A percentile compares a stretch with the other conserved stretches of the same genome.
Conservation (phyloP, 805 yeast genomes). For the Brettanomyces naardenensis region DNA sequence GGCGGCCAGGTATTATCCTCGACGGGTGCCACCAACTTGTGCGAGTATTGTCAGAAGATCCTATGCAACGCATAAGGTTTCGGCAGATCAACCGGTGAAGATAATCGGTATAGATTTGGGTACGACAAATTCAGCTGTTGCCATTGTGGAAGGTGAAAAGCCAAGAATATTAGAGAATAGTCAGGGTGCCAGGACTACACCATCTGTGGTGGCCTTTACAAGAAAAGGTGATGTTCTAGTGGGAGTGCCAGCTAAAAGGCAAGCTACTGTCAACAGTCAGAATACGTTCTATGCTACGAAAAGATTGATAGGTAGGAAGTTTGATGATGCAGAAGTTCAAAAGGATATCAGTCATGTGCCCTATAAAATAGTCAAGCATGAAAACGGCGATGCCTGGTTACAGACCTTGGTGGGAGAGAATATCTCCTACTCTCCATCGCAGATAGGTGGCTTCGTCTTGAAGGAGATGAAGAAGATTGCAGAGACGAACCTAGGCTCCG, state of each 20-base stretch:
- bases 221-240: constrained; percentile 81
- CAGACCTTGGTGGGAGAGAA: constrained; percentile 62
- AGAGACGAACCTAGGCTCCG: constrained; percentile 59
- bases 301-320: constrained; percentile 91
- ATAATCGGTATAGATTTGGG: constrained; percentile 85
- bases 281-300: constrained; percentile 93
- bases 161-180: constrained; percentile 76
- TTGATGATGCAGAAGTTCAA: constrained; percentile 83
- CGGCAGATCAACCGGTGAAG: constrained; percentile 21
- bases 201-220: constrained; percentile 92
- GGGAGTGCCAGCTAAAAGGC: constrained; percentile 94
- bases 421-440: constrained; percentile 86
- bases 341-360: constrained; percentile 84
- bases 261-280: constrained; percentile 89
- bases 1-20: too few species aligned
- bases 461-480: constrained; percentile 96
- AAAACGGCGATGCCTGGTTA: constrained; percentile 94
- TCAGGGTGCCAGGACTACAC: constrained; percentile 77
- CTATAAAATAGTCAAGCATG: constrained; percentile 82
- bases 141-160: constrained; percentile 53
- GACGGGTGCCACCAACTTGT: too few species aligned
- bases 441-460: constrained; percentile 86
- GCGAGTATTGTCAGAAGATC: too few species aligned
- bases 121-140: constrained; percentile 87
- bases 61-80: background rate